Evolutionary conservation across 176 grass and related monocot species (phyloP).

Genomic region (Rhipidocladum racemiflorum): DNA sequence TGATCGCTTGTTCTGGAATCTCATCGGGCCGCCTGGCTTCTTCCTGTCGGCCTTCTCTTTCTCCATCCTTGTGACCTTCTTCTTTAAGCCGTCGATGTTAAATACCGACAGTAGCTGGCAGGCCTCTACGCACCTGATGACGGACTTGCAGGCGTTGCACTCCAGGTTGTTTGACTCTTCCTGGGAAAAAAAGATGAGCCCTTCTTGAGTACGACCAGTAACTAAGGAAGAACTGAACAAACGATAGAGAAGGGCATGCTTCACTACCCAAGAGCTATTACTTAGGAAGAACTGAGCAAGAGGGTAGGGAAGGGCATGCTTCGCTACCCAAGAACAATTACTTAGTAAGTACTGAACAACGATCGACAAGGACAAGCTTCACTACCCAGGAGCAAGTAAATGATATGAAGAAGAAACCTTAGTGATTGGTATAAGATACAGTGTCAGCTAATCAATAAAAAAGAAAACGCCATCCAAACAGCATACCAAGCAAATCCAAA

Average conservation of each 20-base stretch:
- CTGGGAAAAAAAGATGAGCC: constrained; percentile 21
- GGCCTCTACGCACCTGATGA: constrained; percentile 67
- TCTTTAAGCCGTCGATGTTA: constrained; percentile 43
- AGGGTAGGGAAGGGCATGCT: no score
- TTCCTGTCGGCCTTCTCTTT: constrained; percentile 64
- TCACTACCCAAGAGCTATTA: no score
- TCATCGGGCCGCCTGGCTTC: constrained; percentile 33
- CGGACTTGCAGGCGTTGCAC: constrained; percentile 52
- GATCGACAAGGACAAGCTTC: background rate
- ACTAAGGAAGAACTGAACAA: background rate
- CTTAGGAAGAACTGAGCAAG: no score
- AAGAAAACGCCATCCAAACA: background rate
- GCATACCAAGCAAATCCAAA: background rate
- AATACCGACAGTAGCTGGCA: constrained; percentile 66
- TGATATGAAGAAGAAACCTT: background rate
- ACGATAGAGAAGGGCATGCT: background rate
- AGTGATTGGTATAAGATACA: background rate
- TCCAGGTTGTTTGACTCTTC: constrained; percentile 55
- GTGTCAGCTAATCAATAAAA: background rate
- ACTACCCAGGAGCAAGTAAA: background rate
- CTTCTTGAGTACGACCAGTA: constrained; percentile 2
- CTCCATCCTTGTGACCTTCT: constrained; percentile 47
- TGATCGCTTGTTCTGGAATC: constrained; percentile 45
- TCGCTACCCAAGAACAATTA: no score
- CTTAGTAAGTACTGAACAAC: no score